A percentile compares a stretch with the other conserved stretches of the same genome.
Conservation (phyloP, 441 rosid species). For the Pelargonium australe region DNA sequence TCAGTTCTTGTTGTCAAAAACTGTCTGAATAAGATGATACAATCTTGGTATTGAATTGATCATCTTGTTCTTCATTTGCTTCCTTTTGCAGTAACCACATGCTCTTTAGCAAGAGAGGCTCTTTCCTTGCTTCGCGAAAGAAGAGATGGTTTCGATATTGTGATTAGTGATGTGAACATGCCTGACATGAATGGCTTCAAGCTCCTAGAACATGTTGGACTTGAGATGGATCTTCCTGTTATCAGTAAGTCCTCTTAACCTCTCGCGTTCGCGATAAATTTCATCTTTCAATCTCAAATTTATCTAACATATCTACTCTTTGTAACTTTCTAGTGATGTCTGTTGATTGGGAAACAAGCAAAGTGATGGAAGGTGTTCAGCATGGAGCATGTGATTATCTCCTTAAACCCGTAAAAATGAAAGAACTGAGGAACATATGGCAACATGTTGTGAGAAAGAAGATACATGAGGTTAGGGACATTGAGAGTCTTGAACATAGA, state of each 20-base stretch:
- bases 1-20: background rate
- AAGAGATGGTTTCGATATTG: slow-evolving; percentile 9
- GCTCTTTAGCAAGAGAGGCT: slow-evolving; percentile 6
- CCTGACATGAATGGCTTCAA: slow-evolving; percentile 9
- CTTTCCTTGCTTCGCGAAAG: slow-evolving; percentile 6
- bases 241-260: background rate
- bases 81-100: background rate
- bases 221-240: slow-evolving; percentile 9
- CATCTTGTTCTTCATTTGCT: slow-evolving; percentile 3
- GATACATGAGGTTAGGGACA: slow-evolving; percentile 5
- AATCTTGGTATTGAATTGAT: background rate
- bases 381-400: slow-evolving; percentile 10
- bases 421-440: slow-evolving; percentile 6
- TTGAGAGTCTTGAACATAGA: slow-evolving; percentile 3
- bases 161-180: slow-evolving; percentile 12
- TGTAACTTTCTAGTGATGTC: slow-evolving; percentile 1
- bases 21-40: too few species aligned
- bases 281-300: background rate
- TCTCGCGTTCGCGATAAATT: background rate
- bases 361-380: slow-evolving; percentile 7
- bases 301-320: background rate
- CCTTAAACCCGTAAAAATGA: slow-evolving; percentile 6
- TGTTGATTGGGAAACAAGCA: slow-evolving; percentile 8
- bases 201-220: slow-evolving; percentile 6
- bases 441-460: slow-evolving; percentile 6